Base-by-base conservation (phyloP, 495 filamentous ascomycete genomes). In the Penicillium psychrofluorescens region DNA sequence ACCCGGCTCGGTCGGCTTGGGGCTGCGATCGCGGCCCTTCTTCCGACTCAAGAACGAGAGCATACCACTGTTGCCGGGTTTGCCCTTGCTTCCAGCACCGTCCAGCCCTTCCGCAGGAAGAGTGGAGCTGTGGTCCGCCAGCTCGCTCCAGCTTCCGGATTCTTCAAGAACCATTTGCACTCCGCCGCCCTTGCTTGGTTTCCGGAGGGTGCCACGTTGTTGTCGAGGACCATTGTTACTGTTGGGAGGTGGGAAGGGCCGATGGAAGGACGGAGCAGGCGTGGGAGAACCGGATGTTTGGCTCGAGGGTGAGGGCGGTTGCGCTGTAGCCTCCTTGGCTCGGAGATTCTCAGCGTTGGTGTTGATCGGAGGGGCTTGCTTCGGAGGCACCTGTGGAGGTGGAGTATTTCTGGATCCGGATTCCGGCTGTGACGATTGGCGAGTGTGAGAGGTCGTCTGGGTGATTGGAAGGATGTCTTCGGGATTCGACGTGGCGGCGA, bases 161-260 rank as follows among this genome's bases (percentile, higher is more conserved):
- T 88, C 90, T 55, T 92, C 88, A 9, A 96, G 75, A 4, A 91
- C 89, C 52, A 96, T 85, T 55, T 95, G 90, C 45, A 95, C 76
- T 7, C 92, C 92, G 43, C 92, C 91, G 9, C 85, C 79, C 46
- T 85, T 84, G 35, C 82, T 86, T 32, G 79, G 78, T 40, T 87
- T 87, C 4, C 72, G 66, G 6, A 64, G 66, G 13, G 68, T 63
- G 29, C 64, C 66, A 14, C 56, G 58, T 2, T 53, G 60, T 22
- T 22, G 22, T 22, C 22, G 22, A 22, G 22, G 22, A 6, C 22
- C 22, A 4, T 22, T 22, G 22, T 22, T 22, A 22, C 6, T 22
- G 22, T 11, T 56, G 41, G 12, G 50, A 28, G 14, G 54, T 58
- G 61, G 67, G 14, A 65, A 44, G 0, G 63, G 66, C 9, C 68